A percentile compares a stretch with the other conserved stretches of the same genome.
phyloP scores from a whole-genome alignment of 176 grass and related monocot species.

The Echinochloa phyllopogon region DNA sequence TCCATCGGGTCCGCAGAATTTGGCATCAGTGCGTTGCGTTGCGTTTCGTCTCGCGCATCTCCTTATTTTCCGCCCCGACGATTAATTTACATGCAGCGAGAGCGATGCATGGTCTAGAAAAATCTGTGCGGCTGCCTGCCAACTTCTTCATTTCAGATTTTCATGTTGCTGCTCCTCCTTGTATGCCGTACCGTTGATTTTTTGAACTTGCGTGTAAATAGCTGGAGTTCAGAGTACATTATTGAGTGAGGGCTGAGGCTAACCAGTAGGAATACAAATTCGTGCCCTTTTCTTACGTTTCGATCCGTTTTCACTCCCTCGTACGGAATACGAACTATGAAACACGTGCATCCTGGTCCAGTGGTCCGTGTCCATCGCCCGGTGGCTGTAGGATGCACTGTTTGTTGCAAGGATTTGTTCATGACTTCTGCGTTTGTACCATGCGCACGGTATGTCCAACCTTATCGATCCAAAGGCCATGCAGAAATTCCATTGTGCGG shows the following conservation, averaged over 20 bases:
- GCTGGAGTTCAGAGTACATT: too few species aligned
- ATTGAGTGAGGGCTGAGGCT: too few species aligned
- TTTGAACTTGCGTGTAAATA: background rate
- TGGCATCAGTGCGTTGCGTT: background rate
- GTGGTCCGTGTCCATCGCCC: too few species aligned
- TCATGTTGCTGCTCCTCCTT: background rate
- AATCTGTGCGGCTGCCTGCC: background rate
- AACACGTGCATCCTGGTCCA: too few species aligned
- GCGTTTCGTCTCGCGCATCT: background rate
- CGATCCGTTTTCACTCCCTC: too few species aligned
- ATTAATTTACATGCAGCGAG: background rate
- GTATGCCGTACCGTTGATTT: background rate
- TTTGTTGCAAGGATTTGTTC: constrained; percentile 25
- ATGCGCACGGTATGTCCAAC: background rate
- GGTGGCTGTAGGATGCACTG: background rate
- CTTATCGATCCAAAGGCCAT: constrained; percentile 12
- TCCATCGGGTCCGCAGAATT: too few species aligned
- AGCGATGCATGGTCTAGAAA: background rate
- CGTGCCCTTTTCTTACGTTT: too few species aligned
- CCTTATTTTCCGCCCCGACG: background rate
- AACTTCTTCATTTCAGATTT: background rate
- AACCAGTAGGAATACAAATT: too few species aligned
- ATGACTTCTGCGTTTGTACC: background rate
- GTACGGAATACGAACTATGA: too few species aligned
- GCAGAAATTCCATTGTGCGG: background rate